phyloP scores from a whole-genome alignment of 2,329 filamentous ascomycete species.

The Aspergillus fischeri region DNA sequence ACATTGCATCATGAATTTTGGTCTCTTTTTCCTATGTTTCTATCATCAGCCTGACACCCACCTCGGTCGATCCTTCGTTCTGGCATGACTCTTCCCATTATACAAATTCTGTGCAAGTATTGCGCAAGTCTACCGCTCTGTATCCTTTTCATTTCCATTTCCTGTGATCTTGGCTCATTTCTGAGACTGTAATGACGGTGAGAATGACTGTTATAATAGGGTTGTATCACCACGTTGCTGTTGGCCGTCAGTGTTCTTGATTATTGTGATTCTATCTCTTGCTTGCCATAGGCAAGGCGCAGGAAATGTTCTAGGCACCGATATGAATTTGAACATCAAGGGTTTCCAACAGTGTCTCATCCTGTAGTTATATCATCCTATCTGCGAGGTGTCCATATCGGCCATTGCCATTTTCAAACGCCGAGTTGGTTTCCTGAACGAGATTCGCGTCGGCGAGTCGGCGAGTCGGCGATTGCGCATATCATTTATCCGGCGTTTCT shows the following conservation, averaged over 20 bases:
- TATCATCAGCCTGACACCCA: conserved; percentile 11
- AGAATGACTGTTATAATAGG: conserved; percentile 10
- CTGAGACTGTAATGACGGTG: conserved; percentile 16
- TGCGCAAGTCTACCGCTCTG: conserved; percentile 1
- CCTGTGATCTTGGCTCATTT: conserved; percentile 1
- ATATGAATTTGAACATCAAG: conserved; percentile 4
- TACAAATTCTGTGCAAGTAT: conserved; percentile 8
- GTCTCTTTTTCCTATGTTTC: conserved; percentile 20
- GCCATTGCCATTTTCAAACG: neutral
- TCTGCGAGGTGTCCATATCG: neutral
- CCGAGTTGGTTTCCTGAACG: conserved; percentile 1
- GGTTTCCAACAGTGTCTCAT: neutral
- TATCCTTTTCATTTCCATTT: conserved; percentile 8
- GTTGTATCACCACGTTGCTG: conserved; percentile 7
- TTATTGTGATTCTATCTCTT: neutral
- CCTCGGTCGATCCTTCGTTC: conserved; percentile 14
- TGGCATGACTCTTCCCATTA: conserved; percentile 9
- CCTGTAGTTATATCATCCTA: neutral
- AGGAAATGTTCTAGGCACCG: conserved; percentile 9
- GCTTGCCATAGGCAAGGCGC: neutral
- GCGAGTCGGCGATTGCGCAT: neutral
- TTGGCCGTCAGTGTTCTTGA: conserved; percentile 8
- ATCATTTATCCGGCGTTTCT: neutral
- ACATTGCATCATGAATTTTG: conserved; percentile 13
- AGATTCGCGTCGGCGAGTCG: neutral